Evolutionary conservation across 495 filamentous ascomycete genomes (phyloP).

Genomic region (Xylaria acuta): DNA sequence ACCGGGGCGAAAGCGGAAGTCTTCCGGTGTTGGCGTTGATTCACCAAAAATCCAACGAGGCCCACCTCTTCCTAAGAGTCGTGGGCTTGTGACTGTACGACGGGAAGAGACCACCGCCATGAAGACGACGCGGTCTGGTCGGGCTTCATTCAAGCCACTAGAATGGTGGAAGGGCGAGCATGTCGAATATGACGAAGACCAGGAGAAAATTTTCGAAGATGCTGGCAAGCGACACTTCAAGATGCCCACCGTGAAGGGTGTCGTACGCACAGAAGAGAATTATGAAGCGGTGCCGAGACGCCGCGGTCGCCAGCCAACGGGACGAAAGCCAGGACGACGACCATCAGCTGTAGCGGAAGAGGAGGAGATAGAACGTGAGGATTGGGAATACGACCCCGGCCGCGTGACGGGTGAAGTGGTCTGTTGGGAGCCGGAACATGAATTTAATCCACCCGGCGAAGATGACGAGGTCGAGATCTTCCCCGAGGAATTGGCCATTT

Average conservation of each 20-base stretch:
- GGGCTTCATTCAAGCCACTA: slow-evolving; percentile 72
- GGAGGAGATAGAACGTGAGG: slow-evolving; percentile 54
- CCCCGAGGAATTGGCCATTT: slow-evolving; percentile 75
- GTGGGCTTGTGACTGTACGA: slow-evolving; percentile 73
- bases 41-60: slow-evolving; percentile 52
- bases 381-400: slow-evolving; percentile 58
- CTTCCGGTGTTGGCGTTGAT: slow-evolving; percentile 47
- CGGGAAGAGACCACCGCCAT: slow-evolving; percentile 62
- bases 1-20: slow-evolving; percentile 49
- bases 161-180: slow-evolving; percentile 87
- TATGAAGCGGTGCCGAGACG: slow-evolving; percentile 24
- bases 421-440: slow-evolving; percentile 55
- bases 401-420: slow-evolving; percentile 52
- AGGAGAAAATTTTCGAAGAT: slow-evolving; percentile 52
- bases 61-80: slow-evolving; percentile 60
- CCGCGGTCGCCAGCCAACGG: slow-evolving; percentile 38
- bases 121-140: slow-evolving; percentile 59
- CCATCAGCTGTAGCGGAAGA: slow-evolving; percentile 31
- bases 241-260: slow-evolving; percentile 71
- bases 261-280: slow-evolving; percentile 74
- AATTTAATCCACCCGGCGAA: slow-evolving; percentile 45
- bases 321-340: slow-evolving; percentile 27
- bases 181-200: slow-evolving; percentile 68
- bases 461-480: slow-evolving; percentile 56
- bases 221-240: slow-evolving; percentile 52